A percentile compares a stretch with the other conserved stretches of the same genome.
phyloP scores from a whole-genome alignment of 2,329 filamentous ascomycete genomes.

The Taxawa tesnikishii region DNA sequence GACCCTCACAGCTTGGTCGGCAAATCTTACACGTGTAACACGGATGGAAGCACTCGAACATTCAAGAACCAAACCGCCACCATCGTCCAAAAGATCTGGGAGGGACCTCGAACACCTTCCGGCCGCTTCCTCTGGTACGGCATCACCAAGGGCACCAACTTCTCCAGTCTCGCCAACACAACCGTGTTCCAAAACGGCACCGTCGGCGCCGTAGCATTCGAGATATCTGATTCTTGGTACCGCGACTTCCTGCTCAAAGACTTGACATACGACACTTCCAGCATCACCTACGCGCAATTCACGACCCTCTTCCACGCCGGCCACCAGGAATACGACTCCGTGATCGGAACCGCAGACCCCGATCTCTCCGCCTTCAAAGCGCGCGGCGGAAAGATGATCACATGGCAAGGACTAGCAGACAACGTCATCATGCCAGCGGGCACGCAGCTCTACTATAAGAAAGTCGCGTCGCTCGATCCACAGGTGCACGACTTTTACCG shows the following conservation, averaged over 20 bases:
- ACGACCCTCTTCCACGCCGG: conserved; percentile 14
- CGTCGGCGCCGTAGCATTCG: conserved; percentile 16
- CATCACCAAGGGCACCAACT: conserved; percentile 13
- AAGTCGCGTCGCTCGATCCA: conserved; percentile 16
- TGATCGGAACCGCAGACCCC: conserved; percentile 25
- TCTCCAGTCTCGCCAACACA: conserved; percentile 16
- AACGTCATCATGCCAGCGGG: conserved; percentile 24
- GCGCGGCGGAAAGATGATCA: conserved; percentile 29
- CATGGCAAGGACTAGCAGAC: conserved; percentile 30
- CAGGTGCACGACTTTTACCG: conserved; percentile 22
- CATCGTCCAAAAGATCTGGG: conserved; percentile 20
- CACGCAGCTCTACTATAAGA: conserved; percentile 24
- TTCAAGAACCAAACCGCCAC: conserved; percentile 18
- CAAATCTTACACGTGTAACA: conserved; percentile 13
- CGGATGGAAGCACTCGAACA: conserved; percentile 9
- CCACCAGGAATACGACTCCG: conserved; percentile 17
- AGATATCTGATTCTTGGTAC: conserved; percentile 22
- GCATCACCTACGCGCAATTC: conserved; percentile 17
- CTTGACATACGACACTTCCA: conserved; percentile 16
- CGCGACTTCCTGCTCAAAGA: conserved; percentile 21
- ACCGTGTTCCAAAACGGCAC: conserved; percentile 13
- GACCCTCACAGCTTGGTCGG: conserved; percentile 18
- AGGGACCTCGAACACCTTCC: conserved; percentile 13
- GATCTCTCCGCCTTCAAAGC: conserved; percentile 24
- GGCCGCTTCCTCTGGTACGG: conserved; percentile 22